Conservation (phyloP, 2,329 filamentous ascomycete species). For the Alternaria dauci region DNA sequence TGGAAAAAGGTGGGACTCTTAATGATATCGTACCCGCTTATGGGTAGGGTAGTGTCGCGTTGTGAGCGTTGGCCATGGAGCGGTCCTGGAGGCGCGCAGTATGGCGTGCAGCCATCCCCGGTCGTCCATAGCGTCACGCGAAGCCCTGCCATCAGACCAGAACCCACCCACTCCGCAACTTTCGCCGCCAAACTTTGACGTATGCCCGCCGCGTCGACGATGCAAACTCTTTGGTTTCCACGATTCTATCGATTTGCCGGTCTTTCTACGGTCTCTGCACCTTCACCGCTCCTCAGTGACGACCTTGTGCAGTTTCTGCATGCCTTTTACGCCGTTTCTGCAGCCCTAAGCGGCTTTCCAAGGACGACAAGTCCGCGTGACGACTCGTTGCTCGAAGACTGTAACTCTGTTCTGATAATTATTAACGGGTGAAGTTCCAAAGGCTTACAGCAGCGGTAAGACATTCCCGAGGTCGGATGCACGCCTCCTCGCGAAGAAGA, state of each 20-base stretch:
- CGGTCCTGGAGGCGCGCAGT: background rate
- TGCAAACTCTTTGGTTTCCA: background rate
- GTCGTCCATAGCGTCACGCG: background rate
- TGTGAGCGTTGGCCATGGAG: background rate
- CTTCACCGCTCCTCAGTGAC: background rate
- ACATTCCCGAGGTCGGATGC: no score
- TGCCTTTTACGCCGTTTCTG: background rate
- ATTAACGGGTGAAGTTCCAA: no score
- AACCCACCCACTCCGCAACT: background rate
- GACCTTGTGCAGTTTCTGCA: background rate
- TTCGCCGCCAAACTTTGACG: background rate
- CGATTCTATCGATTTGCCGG: background rate
- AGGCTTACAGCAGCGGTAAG: no score
- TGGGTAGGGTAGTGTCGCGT: background rate
- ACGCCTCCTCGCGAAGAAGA: no score
- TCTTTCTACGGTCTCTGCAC: background rate
- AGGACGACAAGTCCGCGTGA: no score
- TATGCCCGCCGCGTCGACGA: background rate
- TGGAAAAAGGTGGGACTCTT: constrained; percentile 2
- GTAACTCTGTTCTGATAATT: no score
- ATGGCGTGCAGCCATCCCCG: background rate
- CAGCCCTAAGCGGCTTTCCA: background rate
- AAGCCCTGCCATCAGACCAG: background rate
- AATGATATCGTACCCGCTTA: constrained; percentile 1
- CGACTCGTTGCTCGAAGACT: no score